Evolutionary conservation across 768 basidiomycete genomes (phyloP).

Genomic region (Hericium erinaceus): DNA sequence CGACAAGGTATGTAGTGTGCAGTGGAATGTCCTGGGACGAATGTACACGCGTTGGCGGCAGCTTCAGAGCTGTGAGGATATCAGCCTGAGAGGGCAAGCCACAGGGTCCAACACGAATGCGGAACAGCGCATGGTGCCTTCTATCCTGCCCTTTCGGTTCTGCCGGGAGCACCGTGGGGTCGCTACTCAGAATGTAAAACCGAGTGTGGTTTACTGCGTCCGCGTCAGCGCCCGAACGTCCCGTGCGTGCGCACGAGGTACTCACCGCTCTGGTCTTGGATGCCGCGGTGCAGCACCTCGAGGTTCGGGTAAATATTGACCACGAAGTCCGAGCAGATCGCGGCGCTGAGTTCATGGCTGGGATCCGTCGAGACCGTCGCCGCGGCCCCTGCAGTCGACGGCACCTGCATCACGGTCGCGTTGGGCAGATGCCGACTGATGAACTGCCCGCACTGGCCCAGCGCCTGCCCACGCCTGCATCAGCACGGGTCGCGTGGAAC

Average conservation of each 20-base stretch:
- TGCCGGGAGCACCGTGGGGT: conserved; percentile 19
- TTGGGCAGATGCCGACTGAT: conserved; percentile 42
- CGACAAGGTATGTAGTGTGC: conserved; percentile 57
- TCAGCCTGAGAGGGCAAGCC: conserved; percentile 15
- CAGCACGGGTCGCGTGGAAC: no score
- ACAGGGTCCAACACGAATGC: conserved; percentile 18
- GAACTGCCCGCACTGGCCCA: conserved; percentile 71
- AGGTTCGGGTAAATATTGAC: conserved; percentile 51
- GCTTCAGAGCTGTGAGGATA: conserved; percentile 29
- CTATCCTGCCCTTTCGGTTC: conserved; percentile 13
- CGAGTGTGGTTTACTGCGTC: conserved; percentile 56
- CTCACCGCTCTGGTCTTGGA: conserved; percentile 53
- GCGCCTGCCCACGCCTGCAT: conserved; percentile 35
- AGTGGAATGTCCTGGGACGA: conserved; percentile 36
- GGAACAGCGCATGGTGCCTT: conserved; percentile 28
- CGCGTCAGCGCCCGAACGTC: background rate
- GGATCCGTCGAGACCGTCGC: conserved; percentile 31
- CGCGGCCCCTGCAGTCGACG: conserved; percentile 71
- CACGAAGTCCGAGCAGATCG: conserved; percentile 67
- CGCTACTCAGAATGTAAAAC: conserved; percentile 49
- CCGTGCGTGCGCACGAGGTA: background rate
- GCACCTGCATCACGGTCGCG: conserved; percentile 43
- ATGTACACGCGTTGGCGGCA: conserved; percentile 38
- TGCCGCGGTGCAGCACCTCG: conserved; percentile 47
- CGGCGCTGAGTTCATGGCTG: conserved; percentile 44